phyloP scores from a whole-genome alignment of 1,284 basidiomycete species.

The Irpex rosettiformis region DNA sequence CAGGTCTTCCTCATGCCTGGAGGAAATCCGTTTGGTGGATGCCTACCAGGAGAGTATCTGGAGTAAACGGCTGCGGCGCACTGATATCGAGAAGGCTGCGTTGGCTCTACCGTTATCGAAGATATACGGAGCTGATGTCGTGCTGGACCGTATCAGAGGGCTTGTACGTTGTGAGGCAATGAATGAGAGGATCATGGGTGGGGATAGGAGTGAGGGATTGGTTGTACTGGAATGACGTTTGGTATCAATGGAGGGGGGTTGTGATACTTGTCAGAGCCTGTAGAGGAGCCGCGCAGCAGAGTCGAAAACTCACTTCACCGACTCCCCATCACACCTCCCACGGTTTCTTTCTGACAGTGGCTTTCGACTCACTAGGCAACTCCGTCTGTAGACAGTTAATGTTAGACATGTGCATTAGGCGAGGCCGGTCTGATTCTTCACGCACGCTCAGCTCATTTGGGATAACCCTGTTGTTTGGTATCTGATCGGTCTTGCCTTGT shows the following conservation, averaged over 20 bases:
- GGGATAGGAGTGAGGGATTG: constrained; percentile 43
- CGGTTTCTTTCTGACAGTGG: constrained; percentile 51
- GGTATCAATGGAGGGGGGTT: neutral
- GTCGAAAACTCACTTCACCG: neutral
- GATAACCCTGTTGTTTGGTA: constrained; percentile 74
- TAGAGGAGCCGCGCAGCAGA: neutral
- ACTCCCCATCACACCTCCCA: constrained; percentile 42
- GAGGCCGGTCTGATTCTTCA: constrained; percentile 8
- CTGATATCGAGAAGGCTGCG: constrained; percentile 38
- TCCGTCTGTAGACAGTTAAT: constrained; percentile 35
- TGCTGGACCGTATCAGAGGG: constrained; percentile 32
- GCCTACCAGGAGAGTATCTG: constrained; percentile 54
- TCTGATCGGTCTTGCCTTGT: constrained; percentile 63
- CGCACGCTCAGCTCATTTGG: constrained; percentile 60
- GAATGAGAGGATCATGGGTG: constrained; percentile 52
- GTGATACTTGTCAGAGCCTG: neutral
- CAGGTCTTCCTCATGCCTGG: constrained; percentile 21
- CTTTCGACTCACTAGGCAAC: constrained; percentile 50
- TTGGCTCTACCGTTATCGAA: constrained; percentile 8
- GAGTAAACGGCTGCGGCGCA: constrained; percentile 41
- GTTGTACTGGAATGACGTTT: constrained; percentile 23
- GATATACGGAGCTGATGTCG: constrained; percentile 2
- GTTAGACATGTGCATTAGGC: constrained; percentile 5
- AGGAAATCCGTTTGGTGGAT: constrained; percentile 44
- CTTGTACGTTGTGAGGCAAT: constrained; percentile 47